Conservation (phyloP, 1,284 basidiomycete species). For the Earliella scabrosa region DNA sequence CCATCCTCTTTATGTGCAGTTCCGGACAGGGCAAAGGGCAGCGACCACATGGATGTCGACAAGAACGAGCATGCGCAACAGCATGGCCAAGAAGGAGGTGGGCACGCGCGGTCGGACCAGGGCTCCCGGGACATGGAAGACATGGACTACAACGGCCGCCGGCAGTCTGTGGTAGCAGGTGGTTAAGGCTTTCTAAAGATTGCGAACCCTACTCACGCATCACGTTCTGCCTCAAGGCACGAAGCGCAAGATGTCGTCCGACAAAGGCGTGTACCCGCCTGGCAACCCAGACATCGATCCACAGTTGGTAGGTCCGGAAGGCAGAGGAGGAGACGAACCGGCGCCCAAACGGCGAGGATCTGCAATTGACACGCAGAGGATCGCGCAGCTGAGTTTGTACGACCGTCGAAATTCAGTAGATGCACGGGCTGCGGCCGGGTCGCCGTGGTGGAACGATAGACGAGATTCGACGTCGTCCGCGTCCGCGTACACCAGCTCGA, state of each 20-base stretch:
- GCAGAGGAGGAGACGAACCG: conserved; percentile 70
- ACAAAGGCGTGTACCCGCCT: conserved; percentile 54
- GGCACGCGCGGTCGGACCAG: conserved; percentile 21
- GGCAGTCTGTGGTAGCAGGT: conserved; percentile 40
- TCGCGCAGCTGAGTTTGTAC: conserved; percentile 72
- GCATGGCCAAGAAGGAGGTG: conserved; percentile 23
- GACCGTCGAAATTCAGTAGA: conserved; percentile 80
- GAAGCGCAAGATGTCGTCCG: conserved; percentile 81
- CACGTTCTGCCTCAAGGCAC: conserved; percentile 57
- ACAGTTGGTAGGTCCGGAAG: conserved; percentile 70
- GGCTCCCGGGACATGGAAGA: conserved; percentile 39
- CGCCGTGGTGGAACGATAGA: conserved; percentile 68
- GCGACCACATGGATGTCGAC: conserved; percentile 53
- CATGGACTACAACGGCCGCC: conserved; percentile 67
- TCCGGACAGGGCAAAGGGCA: conserved; percentile 39
- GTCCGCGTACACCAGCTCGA: conserved; percentile 59
- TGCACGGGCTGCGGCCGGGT: conserved; percentile 46
- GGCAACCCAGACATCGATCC: conserved; percentile 65
- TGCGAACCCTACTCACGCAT: conserved; percentile 25
- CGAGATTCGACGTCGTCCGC: conserved; percentile 74
- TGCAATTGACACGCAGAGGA: conserved; percentile 72
- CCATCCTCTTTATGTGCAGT: conserved; percentile 27
- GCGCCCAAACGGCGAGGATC: conserved; percentile 81
- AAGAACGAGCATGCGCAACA: conserved; percentile 25
- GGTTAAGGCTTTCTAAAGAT: conserved; percentile 19